These are phyloP conservation scores for Schoenoplectus tabernaemontani DNA, from an alignment of 202 grass and related monocot genomes.

Conservation along the genomic window DNA sequence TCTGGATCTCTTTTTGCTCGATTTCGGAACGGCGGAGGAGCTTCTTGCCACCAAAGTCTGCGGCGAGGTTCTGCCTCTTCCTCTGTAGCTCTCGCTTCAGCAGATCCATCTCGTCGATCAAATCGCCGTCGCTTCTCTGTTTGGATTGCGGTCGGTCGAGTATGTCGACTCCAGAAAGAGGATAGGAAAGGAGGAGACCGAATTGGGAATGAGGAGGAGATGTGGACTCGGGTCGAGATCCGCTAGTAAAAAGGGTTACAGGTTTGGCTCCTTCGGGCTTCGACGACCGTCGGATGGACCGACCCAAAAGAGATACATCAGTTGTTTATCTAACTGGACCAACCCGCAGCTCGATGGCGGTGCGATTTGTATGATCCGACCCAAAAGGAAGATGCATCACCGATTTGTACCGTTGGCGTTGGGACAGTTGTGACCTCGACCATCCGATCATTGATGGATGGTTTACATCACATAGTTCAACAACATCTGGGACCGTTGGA, in stretches of 20 bases:
- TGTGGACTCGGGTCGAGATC: neutral
- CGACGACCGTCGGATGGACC: neutral
- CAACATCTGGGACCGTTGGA: neutral
- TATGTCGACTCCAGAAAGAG: neutral
- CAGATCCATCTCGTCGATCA: constrained; percentile 53
- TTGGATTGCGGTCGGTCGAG: neutral
- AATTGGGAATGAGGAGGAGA: neutral
- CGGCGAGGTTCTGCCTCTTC: constrained; percentile 54
- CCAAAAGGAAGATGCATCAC: too few species aligned
- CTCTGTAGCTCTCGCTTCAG: constrained; percentile 69
- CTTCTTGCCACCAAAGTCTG: constrained; percentile 68
- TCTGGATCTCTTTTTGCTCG: constrained; percentile 94
- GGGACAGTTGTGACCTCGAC: too few species aligned
- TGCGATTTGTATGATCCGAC: too few species aligned
- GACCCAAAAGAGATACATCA: neutral
- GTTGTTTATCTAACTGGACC: too few species aligned
- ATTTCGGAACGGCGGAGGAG: constrained; percentile 87
- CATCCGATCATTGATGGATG: too few species aligned
- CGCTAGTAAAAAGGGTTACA: neutral
- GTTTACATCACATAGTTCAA: too few species aligned
- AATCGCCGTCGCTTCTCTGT: neutral
- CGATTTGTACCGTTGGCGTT: too few species aligned
- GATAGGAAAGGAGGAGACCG: neutral
- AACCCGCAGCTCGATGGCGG: too few species aligned
- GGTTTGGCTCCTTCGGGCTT: neutral